Percentiles rank a stretch among this genome's conserved stretches.
Conservation (phyloP, 257 asterid species). For the Forsythia viridissima region DNA sequence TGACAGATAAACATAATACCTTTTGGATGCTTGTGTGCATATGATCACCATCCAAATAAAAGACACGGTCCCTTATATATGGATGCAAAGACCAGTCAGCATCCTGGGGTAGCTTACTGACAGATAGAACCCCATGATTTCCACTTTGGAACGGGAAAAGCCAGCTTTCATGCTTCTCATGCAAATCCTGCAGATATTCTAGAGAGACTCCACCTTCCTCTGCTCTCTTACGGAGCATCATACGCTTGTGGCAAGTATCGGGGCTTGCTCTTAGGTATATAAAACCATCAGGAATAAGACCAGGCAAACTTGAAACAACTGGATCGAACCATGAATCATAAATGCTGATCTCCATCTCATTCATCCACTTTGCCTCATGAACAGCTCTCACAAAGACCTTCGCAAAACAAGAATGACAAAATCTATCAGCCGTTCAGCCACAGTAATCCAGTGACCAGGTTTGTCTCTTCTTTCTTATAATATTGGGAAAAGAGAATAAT, state of each 20-base stretch:
- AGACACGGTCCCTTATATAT: slow-evolving; percentile 76
- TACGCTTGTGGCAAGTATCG: slow-evolving; percentile 89
- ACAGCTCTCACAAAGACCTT: slow-evolving; percentile 99
- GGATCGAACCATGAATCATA: slow-evolving; percentile 99
- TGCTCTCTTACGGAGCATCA: slow-evolving; percentile 85
- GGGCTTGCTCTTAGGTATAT: slow-evolving; percentile 97
- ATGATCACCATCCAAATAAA: slow-evolving; percentile 81
- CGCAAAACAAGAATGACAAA: not conserved
- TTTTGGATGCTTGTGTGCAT: slow-evolving; percentile 95
- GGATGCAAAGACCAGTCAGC: slow-evolving; percentile 66
- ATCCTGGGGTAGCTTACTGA: slow-evolving; percentile 52
- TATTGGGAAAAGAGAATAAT: not conserved
- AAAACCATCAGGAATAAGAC: slow-evolving; percentile 91
- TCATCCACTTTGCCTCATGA: slow-evolving; percentile 99
- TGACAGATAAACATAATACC: slow-evolving; percentile 40
- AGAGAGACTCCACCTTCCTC: slow-evolving; percentile 97
- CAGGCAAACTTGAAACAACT: slow-evolving; percentile 87
- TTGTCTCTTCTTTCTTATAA: not conserved
- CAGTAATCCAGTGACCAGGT: not conserved
- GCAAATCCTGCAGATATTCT: slow-evolving; percentile 73
- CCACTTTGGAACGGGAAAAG: slow-evolving; percentile 82
- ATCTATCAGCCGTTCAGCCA: not conserved
- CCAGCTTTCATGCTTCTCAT: slow-evolving; percentile 98
- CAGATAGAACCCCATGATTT: slow-evolving; percentile 77
- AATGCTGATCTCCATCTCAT: slow-evolving; percentile 93